Conservation (phyloP, 1,284 basidiomycete species). For the Trametes versicolor region DNA sequence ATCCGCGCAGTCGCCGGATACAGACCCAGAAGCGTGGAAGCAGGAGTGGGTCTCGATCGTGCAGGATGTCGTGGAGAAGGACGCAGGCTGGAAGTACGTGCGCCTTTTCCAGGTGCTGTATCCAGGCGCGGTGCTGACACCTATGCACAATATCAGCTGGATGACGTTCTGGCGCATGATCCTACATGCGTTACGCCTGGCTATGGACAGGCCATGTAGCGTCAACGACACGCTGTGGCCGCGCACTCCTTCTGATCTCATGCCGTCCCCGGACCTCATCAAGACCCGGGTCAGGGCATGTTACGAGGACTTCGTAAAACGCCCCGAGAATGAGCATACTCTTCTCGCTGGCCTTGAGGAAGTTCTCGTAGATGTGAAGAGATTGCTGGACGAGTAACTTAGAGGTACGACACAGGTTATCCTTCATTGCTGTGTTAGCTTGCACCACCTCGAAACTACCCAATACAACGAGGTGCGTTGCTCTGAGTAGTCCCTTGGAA, state of each 20-base stretch:
- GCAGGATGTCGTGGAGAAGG: slow-evolving; percentile 47
- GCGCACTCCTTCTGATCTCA: slow-evolving; percentile 34
- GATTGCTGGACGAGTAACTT: slow-evolving; percentile 7
- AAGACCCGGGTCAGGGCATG: slow-evolving; percentile 32
- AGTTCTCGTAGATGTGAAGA: slow-evolving; percentile 20
- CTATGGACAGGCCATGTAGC: neutral
- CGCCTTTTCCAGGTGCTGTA: neutral
- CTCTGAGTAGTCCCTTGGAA: too few relatives aligned
- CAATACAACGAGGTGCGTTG: too few relatives aligned
- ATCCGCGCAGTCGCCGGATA: neutral
- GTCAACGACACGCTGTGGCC: slow-evolving; percentile 31
- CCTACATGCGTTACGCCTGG: slow-evolving; percentile 36
- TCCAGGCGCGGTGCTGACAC: neutral
- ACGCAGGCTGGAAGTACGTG: slow-evolving; percentile 47
- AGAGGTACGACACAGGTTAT: too few relatives aligned
- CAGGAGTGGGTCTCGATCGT: slow-evolving; percentile 43
- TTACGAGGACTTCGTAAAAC: slow-evolving; percentile 36
- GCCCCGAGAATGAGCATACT: slow-evolving; percentile 32
- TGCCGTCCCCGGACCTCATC: slow-evolving; percentile 35
- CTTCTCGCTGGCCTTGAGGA: slow-evolving; percentile 25
- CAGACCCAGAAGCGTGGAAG: slow-evolving; percentile 30
- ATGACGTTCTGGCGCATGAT: slow-evolving; percentile 46
- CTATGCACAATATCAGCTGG: slow-evolving; percentile 35
- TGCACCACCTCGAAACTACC: too few relatives aligned
- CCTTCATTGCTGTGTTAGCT: too few relatives aligned